Percentiles rank a stretch among this genome's conserved stretches.
Evolutionary conservation across 345 rosid genomes (phyloP).

Genomic region (Hibiscus mutabilis): DNA sequence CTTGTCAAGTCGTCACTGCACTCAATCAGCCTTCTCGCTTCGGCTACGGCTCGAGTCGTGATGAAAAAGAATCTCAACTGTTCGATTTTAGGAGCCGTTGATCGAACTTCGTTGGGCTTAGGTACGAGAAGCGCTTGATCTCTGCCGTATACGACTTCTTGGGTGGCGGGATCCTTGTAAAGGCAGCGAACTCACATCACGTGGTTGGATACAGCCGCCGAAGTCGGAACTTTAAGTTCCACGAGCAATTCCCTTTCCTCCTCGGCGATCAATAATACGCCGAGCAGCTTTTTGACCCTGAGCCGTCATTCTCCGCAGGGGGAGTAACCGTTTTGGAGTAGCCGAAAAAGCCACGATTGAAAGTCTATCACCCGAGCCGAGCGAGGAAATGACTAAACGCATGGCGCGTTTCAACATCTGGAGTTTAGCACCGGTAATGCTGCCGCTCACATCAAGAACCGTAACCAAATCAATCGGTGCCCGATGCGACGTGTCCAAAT

Average conservation of each 20-base stretch:
- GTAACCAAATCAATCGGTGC: conserved; percentile 75
- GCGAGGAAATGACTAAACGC: conserved; percentile 55
- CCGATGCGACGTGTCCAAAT: conserved; percentile 33
- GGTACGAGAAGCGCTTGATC: conserved; percentile 47
- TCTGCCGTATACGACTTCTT: conserved; percentile 42
- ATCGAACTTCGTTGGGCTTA: conserved; percentile 37
- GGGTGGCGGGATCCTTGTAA: conserved; percentile 60
- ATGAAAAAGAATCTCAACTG: conserved; percentile 57
- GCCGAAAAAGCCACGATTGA: conserved; percentile 62
- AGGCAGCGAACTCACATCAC: conserved; percentile 51
- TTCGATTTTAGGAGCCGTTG: conserved; percentile 34
- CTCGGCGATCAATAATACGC: conserved; percentile 53
- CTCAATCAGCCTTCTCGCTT: conserved; percentile 58
- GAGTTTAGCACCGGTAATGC: conserved; percentile 45
- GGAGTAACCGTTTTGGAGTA: conserved; percentile 48
- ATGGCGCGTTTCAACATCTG: conserved; percentile 71
- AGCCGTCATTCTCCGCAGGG: conserved; percentile 68
- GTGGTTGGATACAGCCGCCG: conserved; percentile 30
- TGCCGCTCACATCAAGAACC: conserved; percentile 64
- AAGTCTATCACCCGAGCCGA: conserved; percentile 62
- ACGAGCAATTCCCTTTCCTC: conserved; percentile 74
- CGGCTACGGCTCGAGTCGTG: conserved; percentile 64
- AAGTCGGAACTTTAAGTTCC: conserved; percentile 46
- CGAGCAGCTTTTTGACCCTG: conserved; percentile 57
- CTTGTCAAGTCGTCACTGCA: conserved; percentile 43